phyloP scores from a whole-genome alignment of 805 yeast species.

The Saturnispora hagleri region DNA sequence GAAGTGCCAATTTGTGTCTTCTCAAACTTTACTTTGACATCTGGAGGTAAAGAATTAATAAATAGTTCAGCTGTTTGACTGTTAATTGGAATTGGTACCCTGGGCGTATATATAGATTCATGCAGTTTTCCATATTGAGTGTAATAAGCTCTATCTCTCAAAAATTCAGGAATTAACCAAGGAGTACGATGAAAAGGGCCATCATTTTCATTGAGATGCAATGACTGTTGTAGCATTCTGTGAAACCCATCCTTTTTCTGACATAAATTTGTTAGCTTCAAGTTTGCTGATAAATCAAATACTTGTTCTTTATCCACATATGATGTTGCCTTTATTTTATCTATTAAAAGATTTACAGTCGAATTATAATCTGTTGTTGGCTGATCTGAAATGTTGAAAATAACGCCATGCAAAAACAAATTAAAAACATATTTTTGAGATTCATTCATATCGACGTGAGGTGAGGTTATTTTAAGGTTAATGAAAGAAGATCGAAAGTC shows the following conservation, averaged over 20 bases:
- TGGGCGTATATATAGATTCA: constrained; percentile 57
- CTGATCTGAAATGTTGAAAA: constrained; percentile 47
- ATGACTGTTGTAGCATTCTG: constrained; percentile 46
- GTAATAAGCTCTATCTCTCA: constrained; percentile 39
- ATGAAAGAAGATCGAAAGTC: constrained; percentile 46
- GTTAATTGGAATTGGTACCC: constrained; percentile 51
- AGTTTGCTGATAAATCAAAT: constrained; percentile 45
- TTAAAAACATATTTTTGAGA: constrained; percentile 13
- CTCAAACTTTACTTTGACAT: constrained; percentile 13
- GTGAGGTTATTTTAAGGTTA: constrained; percentile 31
- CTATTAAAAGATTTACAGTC: constrained; percentile 41
- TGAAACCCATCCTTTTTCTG: constrained; percentile 40
- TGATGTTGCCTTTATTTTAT: constrained; percentile 31
- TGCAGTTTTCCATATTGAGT: constrained; percentile 41
- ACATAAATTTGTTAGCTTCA: constrained; percentile 50
- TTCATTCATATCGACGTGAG: constrained; percentile 16
- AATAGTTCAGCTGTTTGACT: constrained; percentile 37
- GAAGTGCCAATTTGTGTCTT: neutral
- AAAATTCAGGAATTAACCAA: constrained; percentile 49
- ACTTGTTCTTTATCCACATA: constrained; percentile 15
- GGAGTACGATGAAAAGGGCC: constrained; percentile 76
- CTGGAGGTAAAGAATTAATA: constrained; percentile 27
- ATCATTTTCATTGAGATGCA: constrained; percentile 63
- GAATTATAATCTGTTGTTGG: constrained; percentile 58
- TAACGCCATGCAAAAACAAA: constrained; percentile 26